Conservation (phyloP, 495 filamentous ascomycete genomes). For the Lindgomyces ingoldianus region DNA sequence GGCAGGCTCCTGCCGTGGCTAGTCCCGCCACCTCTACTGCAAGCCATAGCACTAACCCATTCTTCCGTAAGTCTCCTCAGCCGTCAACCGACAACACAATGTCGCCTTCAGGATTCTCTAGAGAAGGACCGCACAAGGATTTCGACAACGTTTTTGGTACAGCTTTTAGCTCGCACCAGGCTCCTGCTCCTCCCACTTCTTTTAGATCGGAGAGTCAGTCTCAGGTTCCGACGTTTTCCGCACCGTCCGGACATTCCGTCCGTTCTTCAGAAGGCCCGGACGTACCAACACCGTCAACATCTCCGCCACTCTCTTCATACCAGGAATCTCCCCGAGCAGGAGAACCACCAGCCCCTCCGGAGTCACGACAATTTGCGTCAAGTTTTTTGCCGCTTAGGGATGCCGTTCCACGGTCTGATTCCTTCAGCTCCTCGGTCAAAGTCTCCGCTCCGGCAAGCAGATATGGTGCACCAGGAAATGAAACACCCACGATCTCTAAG, state of each 20-base stretch:
- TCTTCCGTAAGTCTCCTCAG: slow-evolving; percentile 73
- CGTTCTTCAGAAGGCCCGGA: slow-evolving; percentile 49
- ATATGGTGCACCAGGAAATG: slow-evolving; percentile 61
- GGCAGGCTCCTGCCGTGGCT: slow-evolving; percentile 49
- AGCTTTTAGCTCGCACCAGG: slow-evolving; percentile 55
- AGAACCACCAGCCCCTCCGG: slow-evolving; percentile 61
- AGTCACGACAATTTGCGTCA: slow-evolving; percentile 72
- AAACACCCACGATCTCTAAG: slow-evolving; percentile 57
- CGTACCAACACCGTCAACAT: slow-evolving; percentile 62
- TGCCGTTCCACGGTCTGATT: slow-evolving; percentile 59
- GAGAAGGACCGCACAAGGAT: slow-evolving; percentile 60
- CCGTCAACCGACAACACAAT: slow-evolving; percentile 63
- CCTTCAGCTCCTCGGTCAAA: slow-evolving; percentile 73
- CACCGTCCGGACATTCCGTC: slow-evolving; percentile 52
- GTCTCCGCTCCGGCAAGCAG: slow-evolving; percentile 79
- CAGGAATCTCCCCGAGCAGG: slow-evolving; percentile 55
- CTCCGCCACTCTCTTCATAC: slow-evolving; percentile 56
- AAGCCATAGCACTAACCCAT: slow-evolving; percentile 83
- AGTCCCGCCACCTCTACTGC: slow-evolving; percentile 74
- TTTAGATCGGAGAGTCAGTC: slow-evolving; percentile 63
- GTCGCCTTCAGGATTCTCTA: slow-evolving; percentile 55
- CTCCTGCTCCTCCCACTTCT: slow-evolving; percentile 51
- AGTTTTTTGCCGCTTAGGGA: slow-evolving; percentile 66
- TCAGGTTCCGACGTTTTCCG: slow-evolving; percentile 48
- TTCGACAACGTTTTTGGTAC: slow-evolving; percentile 93